phyloP scores from a whole-genome alignment of 306 rosid species.

The Lathyrus oleraceus region DNA sequence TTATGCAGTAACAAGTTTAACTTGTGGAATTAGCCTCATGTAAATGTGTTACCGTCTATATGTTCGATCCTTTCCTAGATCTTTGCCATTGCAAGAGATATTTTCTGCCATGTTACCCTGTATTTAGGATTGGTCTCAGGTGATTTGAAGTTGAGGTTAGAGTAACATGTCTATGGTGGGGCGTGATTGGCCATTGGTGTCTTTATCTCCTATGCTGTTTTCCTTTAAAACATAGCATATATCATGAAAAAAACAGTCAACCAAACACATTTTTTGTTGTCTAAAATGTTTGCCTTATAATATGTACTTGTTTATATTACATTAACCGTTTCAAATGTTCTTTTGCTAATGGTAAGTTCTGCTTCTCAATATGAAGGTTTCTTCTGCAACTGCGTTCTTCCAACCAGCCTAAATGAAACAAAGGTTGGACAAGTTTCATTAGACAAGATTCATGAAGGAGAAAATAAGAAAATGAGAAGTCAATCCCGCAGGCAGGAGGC shows the following conservation, averaged over 20 bases:
- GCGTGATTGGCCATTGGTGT: neutral
- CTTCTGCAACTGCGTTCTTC: constrained; percentile 96
- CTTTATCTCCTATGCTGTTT: neutral
- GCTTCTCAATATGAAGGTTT: constrained; percentile 55
- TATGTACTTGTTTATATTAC: constrained; percentile 8
- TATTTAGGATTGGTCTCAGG: neutral
- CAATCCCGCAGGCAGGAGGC: constrained; percentile 54
- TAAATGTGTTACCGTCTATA: neutral
- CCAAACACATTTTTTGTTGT: too few species aligned
- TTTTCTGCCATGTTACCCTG: neutral
- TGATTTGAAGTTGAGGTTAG: neutral
- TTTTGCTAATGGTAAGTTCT: constrained; percentile 16
- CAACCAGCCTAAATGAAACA: constrained; percentile 69
- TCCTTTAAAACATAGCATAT: neutral
- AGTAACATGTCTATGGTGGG: neutral
- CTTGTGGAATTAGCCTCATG: neutral
- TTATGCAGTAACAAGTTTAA: neutral
- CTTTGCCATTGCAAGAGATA: neutral
- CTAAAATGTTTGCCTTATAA: neutral
- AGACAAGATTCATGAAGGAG: constrained; percentile 46
- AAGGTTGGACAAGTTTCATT: constrained; percentile 57
- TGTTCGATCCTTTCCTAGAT: neutral
- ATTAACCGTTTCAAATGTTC: neutral
- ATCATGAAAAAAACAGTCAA: neutral
- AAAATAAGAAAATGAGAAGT: constrained; percentile 67